These are phyloP conservation scores for Chaetomiaceae sp. DNA, from an alignment of 2,329 filamentous ascomycete genomes.

Conservation along the genomic window DNA sequence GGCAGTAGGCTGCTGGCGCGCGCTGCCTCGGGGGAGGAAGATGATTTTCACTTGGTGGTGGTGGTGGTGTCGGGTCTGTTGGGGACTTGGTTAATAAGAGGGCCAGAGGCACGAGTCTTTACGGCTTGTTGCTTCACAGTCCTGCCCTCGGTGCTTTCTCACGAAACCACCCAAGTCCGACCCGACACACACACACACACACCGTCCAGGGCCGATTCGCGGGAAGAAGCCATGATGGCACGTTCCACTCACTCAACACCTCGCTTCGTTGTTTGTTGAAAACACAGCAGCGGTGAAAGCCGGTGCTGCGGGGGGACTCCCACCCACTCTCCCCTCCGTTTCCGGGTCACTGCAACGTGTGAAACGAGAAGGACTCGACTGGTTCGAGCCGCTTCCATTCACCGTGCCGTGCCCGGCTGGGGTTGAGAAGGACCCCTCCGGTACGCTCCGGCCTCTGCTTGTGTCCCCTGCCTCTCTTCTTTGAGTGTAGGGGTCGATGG, in stretches of 20 bases:
- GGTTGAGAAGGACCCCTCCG: slow-evolving; percentile 23
- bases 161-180: not conserved
- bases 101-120: not conserved
- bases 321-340: not conserved
- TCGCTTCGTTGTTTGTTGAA: slow-evolving; percentile 18
- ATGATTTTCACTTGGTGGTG: no score
- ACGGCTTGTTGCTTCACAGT: not conserved
- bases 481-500: slow-evolving; percentile 45
- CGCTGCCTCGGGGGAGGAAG: slow-evolving; percentile 28
- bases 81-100: slow-evolving; percentile 8
- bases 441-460: slow-evolving; percentile 13
- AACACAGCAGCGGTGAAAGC: slow-evolving; percentile 10
- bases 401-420: not conserved
- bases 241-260: slow-evolving; percentile 9
- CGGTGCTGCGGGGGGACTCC: not conserved
- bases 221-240: slow-evolving; percentile 4
- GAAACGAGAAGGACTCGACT: not conserved
- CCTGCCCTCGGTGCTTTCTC: slow-evolving; percentile 3
- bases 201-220: not conserved
- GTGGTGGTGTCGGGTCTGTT: no score
- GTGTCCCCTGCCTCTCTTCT: slow-evolving; percentile 27
- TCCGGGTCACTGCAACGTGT: not conserved
- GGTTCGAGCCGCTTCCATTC: slow-evolving; percentile 26
- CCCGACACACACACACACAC: no score
- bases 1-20: slow-evolving; percentile 29